Percentiles rank a stretch among this genome's conserved stretches.
Evolutionary conservation across 1,284 basidiomycete genomes (phyloP).

Genomic region (Malassezia psittaci): DNA sequence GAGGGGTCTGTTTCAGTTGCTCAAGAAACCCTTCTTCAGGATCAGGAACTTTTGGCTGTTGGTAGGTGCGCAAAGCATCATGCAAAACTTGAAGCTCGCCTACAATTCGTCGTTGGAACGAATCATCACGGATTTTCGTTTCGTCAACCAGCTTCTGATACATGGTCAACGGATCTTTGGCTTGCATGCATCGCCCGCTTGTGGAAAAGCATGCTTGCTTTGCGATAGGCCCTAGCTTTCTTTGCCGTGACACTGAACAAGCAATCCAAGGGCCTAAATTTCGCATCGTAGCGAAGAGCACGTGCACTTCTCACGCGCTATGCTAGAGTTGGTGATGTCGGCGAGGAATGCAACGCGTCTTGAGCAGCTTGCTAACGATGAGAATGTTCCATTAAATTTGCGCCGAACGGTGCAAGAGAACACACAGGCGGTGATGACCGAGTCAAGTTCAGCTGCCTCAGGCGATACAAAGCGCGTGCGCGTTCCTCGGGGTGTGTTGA

Average conservation of each 20-base stretch:
- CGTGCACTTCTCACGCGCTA: not conserved
- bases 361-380: not conserved
- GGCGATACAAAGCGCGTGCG: not conserved
- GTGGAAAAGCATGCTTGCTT: too few relatives aligned
- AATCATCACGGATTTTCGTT: conserved; percentile 66
- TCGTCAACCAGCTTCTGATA: conserved; percentile 66
- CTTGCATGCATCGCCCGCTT: not conserved
- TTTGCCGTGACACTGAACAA: too few relatives aligned
- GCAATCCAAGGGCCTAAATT: not conserved
- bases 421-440: not conserved
- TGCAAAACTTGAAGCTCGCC: conserved; percentile 70
- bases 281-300: conserved; percentile 1
- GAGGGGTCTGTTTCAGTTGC: not conserved
- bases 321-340: conserved; percentile 8
- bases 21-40: conserved; percentile 24
- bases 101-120: conserved; percentile 75
- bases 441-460: not conserved
- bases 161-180: conserved; percentile 54
- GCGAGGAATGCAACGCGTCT: conserved; percentile 1
- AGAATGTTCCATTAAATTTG: not conserved
- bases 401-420: not conserved
- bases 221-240: too few relatives aligned
- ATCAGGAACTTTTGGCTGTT: conserved; percentile 28
- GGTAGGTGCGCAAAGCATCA: conserved; percentile 61
- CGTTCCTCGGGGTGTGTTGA: conserved; percentile 4